A percentile compares a stretch with the other conserved stretches of the same genome.
Conservation (phyloP, 2,329 filamentous ascomycete species). For the Xylariales sp. region DNA sequence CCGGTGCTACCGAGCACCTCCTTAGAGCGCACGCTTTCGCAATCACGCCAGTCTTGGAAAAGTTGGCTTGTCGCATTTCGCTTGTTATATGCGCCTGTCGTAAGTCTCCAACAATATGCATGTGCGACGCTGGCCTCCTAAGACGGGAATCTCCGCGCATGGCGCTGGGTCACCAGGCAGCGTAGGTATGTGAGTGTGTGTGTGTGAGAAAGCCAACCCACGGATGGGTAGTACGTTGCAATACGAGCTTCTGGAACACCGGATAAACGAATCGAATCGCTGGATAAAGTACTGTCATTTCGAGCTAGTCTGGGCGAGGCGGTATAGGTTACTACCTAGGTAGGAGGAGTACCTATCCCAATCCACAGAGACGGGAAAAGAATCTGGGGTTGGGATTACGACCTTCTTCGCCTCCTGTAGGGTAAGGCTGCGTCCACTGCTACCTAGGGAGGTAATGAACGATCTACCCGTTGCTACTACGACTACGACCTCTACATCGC, state of each 20-base stretch:
- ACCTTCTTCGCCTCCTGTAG: slow-evolving; percentile 26
- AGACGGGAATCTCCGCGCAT: slow-evolving; percentile 37
- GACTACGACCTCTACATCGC: slow-evolving; percentile 34
- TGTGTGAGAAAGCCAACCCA: slow-evolving; percentile 22
- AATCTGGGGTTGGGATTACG: slow-evolving; percentile 40
- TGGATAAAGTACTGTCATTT: slow-evolving; percentile 35
- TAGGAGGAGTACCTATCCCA: slow-evolving; percentile 11
- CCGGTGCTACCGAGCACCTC: slow-evolving; percentile 8
- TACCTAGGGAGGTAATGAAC: slow-evolving; percentile 34
- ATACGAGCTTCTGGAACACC: slow-evolving; percentile 40
- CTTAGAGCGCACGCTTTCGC: slow-evolving; percentile 16
- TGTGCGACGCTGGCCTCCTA: slow-evolving; percentile 35
- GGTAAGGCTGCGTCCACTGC: slow-evolving; percentile 40
- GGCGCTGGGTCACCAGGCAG: slow-evolving; percentile 32
- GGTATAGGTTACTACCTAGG: neutral
- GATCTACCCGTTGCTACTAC: slow-evolving; percentile 33
- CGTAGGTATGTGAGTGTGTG: slow-evolving; percentile 15
- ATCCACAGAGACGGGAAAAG: slow-evolving; percentile 31
- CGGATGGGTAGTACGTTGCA: slow-evolving; percentile 24
- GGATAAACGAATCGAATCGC: slow-evolving; percentile 41
- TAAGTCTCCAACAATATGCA: slow-evolving; percentile 39
- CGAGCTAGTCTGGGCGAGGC: slow-evolving; percentile 29
- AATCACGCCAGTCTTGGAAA: slow-evolving; percentile 24
- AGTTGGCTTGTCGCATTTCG: slow-evolving; percentile 30
- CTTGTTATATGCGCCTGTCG: slow-evolving; percentile 35